A percentile compares a stretch with the other conserved stretches of the same genome.
Conservation (phyloP, 2,329 filamentous ascomycete genomes). For the Aspergillus fructus region DNA sequence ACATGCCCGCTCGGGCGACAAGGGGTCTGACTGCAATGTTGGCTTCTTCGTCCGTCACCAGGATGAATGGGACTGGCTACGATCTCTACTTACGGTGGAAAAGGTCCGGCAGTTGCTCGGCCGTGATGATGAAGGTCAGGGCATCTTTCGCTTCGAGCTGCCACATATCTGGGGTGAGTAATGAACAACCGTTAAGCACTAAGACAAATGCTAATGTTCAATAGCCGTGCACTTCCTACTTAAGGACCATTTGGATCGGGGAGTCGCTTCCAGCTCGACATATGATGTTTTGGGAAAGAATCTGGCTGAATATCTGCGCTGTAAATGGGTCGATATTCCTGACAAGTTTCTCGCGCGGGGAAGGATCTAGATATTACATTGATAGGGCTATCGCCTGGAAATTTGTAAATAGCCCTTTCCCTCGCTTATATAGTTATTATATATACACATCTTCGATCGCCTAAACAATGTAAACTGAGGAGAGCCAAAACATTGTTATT, state of each 20-base stretch:
- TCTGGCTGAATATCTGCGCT: slow-evolving; percentile 38
- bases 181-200: not conserved
- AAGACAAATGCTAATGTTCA: not conserved
- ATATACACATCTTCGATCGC: not conserved
- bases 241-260: slow-evolving; percentile 38
- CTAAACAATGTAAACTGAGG: too few relatives aligned
- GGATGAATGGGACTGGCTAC: slow-evolving; percentile 48
- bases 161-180: slow-evolving; percentile 35
- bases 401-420: not conserved
- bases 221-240: slow-evolving; percentile 39
- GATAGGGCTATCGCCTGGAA: not conserved
- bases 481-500: too few relatives aligned
- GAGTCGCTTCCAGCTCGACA: slow-evolving; percentile 34
- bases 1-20: slow-evolving; percentile 44
- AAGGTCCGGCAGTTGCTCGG: slow-evolving; percentile 20
- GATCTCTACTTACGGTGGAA: slow-evolving; percentile 15
- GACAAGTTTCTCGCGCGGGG: slow-evolving; percentile 3
- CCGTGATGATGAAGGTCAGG: slow-evolving; percentile 5
- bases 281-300: slow-evolving; percentile 44
- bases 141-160: slow-evolving; percentile 49
- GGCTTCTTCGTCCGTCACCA: slow-evolving; percentile 46
- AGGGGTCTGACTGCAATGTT: slow-evolving; percentile 46
- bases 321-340: slow-evolving; percentile 37
- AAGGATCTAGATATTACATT: not conserved
- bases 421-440: not conserved